Percentiles rank a stretch among this genome's conserved stretches.
Evolutionary conservation across 768 basidiomycete species (phyloP).

Genomic region (Hysterangium stoloniferum): DNA sequence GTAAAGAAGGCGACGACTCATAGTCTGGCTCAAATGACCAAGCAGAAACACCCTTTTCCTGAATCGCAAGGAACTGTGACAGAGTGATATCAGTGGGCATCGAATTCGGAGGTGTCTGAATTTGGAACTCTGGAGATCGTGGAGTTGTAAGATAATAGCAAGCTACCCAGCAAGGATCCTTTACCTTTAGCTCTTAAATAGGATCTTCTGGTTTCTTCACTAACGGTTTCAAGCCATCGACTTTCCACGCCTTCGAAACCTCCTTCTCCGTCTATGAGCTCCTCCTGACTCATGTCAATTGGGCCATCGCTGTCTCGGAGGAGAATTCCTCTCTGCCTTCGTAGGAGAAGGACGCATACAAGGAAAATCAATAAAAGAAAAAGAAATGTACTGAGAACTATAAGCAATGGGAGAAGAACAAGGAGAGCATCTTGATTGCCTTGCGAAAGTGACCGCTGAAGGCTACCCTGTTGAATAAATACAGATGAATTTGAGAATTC

Average conservation of each 20-base stretch:
- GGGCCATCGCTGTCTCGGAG: constrained; percentile 87
- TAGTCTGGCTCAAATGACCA: constrained; percentile 99
- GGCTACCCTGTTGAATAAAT: background rate
- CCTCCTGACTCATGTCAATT: constrained; percentile 86
- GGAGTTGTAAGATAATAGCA: constrained; percentile 8
- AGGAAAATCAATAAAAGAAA: constrained; percentile 90
- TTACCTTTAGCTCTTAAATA: constrained; percentile 81
- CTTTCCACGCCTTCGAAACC: constrained; percentile 89
- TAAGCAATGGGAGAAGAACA: constrained; percentile 87
- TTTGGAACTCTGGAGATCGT: constrained; percentile 57
- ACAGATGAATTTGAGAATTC: background rate
- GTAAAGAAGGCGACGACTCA: constrained; percentile 84
- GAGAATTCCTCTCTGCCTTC: constrained; percentile 67
- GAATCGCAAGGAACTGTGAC: constrained; percentile 97
- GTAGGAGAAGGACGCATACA: constrained; percentile 78
- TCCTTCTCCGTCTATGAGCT: constrained; percentile 84
- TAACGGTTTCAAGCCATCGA: constrained; percentile 84
- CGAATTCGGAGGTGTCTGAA: constrained; percentile 93
- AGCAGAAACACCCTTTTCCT: constrained; percentile 98
- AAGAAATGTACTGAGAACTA: constrained; percentile 87
- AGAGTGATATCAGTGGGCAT: constrained; percentile 95
- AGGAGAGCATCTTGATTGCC: constrained; percentile 51
- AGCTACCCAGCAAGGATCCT: constrained; percentile 2
- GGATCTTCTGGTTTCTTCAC: constrained; percentile 54
- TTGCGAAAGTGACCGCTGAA: constrained; percentile 21